These are phyloP conservation scores for Penicillium sp. DNA, from an alignment of 2,329 filamentous ascomycete species.

Conservation along the genomic window DNA sequence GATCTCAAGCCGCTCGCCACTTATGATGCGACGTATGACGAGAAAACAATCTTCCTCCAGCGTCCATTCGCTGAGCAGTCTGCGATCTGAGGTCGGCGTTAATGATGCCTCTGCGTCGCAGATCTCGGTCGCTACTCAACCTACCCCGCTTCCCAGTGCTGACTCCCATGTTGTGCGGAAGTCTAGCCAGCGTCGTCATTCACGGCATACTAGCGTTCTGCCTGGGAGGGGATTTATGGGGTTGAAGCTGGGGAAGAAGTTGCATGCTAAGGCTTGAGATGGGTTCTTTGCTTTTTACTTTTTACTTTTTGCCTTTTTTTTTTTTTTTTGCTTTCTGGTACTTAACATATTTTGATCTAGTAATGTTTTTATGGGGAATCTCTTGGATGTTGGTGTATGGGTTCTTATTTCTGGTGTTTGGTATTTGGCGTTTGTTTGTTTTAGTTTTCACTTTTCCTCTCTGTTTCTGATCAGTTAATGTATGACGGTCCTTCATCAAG, in stretches of 20 bases:
- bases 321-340: neutral
- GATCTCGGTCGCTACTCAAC: constrained; percentile 5
- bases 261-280: constrained; percentile 12
- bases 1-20: constrained; percentile 20
- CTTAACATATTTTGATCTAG: neutral
- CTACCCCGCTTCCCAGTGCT: neutral
- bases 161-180: constrained; percentile 11
- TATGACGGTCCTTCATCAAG: neutral
- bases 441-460: neutral
- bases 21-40: constrained; percentile 25
- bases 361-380: neutral
- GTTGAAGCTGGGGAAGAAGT: constrained; percentile 22
- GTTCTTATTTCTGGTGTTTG: neutral
- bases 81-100: constrained; percentile 28
- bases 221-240: constrained; percentile 22
- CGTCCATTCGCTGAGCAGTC: constrained; percentile 28
- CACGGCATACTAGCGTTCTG: constrained; percentile 17
- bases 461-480: neutral
- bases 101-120: constrained; percentile 3
- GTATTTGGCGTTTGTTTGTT: neutral
- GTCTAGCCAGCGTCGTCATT: constrained; percentile 18
- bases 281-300: neutral
- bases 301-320: neutral
- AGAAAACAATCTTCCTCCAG: constrained; percentile 29
- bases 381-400: neutral